Evolutionary conservation across 306 rosid species (phyloP), one percentile per base, ranked within the genome.

Genomic region (Ormosia emarginata): DNA sequence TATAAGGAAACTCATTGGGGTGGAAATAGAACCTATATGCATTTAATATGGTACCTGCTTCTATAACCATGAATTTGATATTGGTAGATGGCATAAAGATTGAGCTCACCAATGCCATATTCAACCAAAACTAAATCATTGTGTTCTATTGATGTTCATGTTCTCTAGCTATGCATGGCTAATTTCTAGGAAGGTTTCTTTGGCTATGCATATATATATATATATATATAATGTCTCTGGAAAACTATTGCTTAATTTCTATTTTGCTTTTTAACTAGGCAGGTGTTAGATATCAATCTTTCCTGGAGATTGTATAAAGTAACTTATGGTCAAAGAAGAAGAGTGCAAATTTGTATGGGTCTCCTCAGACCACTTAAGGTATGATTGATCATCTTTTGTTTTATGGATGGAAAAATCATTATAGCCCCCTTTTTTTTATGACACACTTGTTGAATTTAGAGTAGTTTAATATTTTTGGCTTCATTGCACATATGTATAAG

Each of bases 261-360:
- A 47, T 65, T 55, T 13, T 64, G 4, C 41, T 83, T 78, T 71
- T 80, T 33, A 58, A 65, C 58, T 71, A 17, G 33, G 62, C 59
- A 93, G 97, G 91, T 93, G 6, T 82, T 94, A 37, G 97, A 89
- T 82, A 86, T 94, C 63, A 85, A 94, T 88, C 92, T 94, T n/a
- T 89, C 97, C 44, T 94, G 98, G 98, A 87, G 94, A 82, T 71
- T 94, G 95, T 97, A 94, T 70, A 94, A 90, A 88, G 98, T 91
- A 56, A 93, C 98, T 8, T 97, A 94, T 37, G 98, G 98, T 86
- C 98, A 93, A 87, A 88, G 98, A 87, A 86, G 98, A 83, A 84
- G 98, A 81, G 98, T 93, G 50, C 98, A 94, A 47, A 94, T 93
- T 65, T 93, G 97, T 79, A 94, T 94, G 98, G 98, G 97, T 77